Evolutionary conservation across 768 basidiomycete species (phyloP).

Genomic region (Fomitopsis serialis): DNA sequence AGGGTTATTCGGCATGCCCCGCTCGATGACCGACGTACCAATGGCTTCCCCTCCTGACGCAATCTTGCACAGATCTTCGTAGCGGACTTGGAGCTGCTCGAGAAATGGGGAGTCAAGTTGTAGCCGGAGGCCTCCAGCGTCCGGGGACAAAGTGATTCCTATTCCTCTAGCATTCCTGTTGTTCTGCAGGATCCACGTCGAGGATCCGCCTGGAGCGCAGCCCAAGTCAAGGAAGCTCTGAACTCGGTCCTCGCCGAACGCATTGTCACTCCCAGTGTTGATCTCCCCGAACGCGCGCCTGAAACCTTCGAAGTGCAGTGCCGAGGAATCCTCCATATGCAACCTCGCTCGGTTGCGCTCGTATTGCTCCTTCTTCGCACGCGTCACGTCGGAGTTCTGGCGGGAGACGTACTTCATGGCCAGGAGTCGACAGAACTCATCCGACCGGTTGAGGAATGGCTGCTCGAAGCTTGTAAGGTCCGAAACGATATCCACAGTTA

Average conservation of each 20-base stretch:
- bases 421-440: background rate
- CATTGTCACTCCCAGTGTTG: background rate
- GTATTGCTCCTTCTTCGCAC: background rate
- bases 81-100: background rate
- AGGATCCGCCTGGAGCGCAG: constrained; percentile 14
- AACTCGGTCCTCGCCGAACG: background rate
- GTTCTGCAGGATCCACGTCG: constrained; percentile 7
- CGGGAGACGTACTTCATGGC: background rate
- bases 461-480: background rate
- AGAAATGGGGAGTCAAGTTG: background rate
- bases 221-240: constrained; percentile 13
- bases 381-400: background rate
- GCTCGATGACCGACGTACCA: background rate
- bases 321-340: background rate
- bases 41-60: background rate
- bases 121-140: background rate
- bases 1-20: background rate
- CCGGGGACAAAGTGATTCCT: constrained; percentile 10
- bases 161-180: constrained; percentile 4
- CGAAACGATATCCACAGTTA: background rate
- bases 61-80: constrained; percentile 4
- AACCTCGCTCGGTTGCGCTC: background rate
- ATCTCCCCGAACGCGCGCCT: background rate
- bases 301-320: background rate
- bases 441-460: background rate